phyloP scores from a whole-genome alignment of 225 moss, liverwort and hornwort species.

The Pleurozium schreberi region DNA sequence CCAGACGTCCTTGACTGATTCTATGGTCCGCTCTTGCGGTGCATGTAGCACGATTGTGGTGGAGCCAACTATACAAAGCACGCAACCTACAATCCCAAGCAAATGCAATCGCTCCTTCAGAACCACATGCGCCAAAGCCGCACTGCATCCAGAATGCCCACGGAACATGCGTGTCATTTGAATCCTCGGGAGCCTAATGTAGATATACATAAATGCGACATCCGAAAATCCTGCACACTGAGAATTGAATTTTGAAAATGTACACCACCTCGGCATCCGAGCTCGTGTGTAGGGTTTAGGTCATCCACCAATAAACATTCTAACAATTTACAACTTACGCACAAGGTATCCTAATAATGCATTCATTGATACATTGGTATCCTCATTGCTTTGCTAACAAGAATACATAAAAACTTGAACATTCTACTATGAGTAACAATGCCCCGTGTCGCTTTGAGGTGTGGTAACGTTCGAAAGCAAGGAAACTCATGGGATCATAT shows the following conservation, averaged over 20 bases:
- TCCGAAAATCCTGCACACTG: neutral
- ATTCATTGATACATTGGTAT: neutral
- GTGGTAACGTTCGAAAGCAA: neutral
- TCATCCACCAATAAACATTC: neutral
- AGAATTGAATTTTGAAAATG: neutral
- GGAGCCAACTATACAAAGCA: conserved; percentile 93
- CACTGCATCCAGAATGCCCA: conserved; percentile 34
- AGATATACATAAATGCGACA: neutral
- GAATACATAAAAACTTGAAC: neutral
- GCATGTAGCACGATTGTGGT: conserved; percentile 88
- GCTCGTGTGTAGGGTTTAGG: neutral
- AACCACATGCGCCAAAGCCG: conserved; percentile 73
- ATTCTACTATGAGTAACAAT: neutral
- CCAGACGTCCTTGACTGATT: conserved; percentile 88
- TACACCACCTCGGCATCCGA: neutral
- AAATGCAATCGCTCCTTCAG: conserved; percentile 87
- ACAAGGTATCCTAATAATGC: neutral
- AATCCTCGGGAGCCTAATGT: neutral
- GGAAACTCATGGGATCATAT: neutral
- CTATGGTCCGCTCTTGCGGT: conserved; percentile 74
- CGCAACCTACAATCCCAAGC: conserved; percentile 90
- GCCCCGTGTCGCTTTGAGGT: neutral
- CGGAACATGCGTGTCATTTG: neutral
- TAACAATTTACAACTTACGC: neutral
- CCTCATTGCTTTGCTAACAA: neutral